Conservation (phyloP, 176 grass and related monocot genomes). For the Cenchrus purpureus region DNA sequence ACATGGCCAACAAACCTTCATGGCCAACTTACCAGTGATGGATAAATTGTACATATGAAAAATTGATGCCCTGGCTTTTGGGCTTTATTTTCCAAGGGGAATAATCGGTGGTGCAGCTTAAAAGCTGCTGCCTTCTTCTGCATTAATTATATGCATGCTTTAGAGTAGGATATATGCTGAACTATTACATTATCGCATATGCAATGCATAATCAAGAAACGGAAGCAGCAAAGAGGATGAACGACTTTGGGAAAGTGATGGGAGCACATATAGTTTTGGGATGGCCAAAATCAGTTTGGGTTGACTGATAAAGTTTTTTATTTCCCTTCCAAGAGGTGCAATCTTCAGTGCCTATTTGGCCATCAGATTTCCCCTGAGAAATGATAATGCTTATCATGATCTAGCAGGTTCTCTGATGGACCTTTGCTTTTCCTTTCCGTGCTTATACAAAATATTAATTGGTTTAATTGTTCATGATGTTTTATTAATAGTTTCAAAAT, state of each 20-base stretch:
- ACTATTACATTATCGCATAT: too few species aligned
- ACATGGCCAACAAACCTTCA: too few species aligned
- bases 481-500: too few species aligned
- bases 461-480: too few species aligned
- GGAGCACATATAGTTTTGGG: not conserved
- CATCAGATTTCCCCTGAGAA: constrained; percentile 13
- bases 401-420: not conserved
- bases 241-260: not conserved
- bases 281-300: not conserved
- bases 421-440: constrained; percentile 10
- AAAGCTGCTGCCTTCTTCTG: not conserved
- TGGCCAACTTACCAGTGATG: too few species aligned
- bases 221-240: not conserved
- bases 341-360: not conserved
- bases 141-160: not conserved
- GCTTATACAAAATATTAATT: constrained; percentile 30
- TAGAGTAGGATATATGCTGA: not conserved
- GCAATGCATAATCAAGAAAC: not conserved
- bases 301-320: not conserved
- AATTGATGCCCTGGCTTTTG: not conserved
- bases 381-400: constrained; percentile 21
- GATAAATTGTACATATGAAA: too few species aligned
- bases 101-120: constrained; percentile 32
- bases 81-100: not conserved
- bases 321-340: not conserved